Percentiles rank a stretch among this genome's conserved stretches.
These are phyloP conservation scores for Lactifluus hygrophoroides DNA, from an alignment of 768 basidiomycete species.

Conservation along the genomic window DNA sequence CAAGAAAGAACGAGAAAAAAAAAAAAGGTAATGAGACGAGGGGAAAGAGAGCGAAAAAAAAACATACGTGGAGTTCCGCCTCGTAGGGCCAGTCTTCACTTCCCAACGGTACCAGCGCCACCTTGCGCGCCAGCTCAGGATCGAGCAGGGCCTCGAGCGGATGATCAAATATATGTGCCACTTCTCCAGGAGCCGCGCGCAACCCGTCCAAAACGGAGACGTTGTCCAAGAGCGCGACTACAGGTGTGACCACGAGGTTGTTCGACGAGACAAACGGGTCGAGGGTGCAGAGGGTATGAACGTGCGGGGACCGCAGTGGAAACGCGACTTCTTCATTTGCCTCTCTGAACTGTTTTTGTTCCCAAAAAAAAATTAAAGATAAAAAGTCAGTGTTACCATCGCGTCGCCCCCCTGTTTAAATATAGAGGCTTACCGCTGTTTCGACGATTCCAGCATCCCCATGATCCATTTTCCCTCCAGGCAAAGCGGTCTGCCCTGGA, in stretches of 20 bases:
- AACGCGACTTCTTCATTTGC: conserved; percentile 80
- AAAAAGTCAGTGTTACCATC: too few species aligned
- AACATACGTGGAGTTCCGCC: conserved; percentile 54
- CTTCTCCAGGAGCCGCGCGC: conserved; percentile 54
- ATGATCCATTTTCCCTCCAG: conserved; percentile 72
- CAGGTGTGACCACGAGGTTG: conserved; percentile 67
- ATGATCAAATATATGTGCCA: conserved; percentile 72
- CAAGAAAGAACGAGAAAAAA: too few species aligned
- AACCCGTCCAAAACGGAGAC: conserved; percentile 42
- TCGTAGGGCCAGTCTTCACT: conserved; percentile 76
- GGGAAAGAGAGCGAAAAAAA: neutral
- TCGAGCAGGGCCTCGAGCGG: conserved; percentile 68
- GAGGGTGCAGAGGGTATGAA: conserved; percentile 53
- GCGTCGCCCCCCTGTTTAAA: too few species aligned
- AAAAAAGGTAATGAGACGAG: too few species aligned
- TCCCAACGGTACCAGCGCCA: conserved; percentile 44
- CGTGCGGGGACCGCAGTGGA: conserved; percentile 44
- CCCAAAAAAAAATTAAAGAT: too few species aligned
- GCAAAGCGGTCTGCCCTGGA: conserved; percentile 75
- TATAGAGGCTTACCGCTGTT: conserved; percentile 79
- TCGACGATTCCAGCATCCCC: conserved; percentile 50
- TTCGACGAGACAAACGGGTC: conserved; percentile 63
- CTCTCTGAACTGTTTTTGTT: conserved; percentile 64
- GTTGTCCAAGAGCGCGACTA: conserved; percentile 62
- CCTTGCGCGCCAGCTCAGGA: conserved; percentile 39